Evolutionary conservation across 1,284 basidiomycete genomes (phyloP), one percentile per base, ranked within the genome.

Genomic region (Austroboletus niveus): DNA sequence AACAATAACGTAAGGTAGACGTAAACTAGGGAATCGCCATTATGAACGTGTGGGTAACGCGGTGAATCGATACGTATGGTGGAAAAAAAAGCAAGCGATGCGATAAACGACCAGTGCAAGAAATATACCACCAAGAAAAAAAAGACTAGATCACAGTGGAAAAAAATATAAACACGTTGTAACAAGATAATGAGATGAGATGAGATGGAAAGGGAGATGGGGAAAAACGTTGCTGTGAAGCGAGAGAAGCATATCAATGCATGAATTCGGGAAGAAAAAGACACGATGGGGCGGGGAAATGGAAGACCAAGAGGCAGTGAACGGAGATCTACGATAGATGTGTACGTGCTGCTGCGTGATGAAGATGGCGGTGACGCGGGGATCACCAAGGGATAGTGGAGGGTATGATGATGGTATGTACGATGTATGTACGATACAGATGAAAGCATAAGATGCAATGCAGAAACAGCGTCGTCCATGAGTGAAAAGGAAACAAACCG

Each of bases 301-400:
- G 49, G 47, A 57, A 49, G 45, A 30, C 12, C 8, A 54, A 52
- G 47, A 51, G 47, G 43, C 35, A 17, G 27, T 34, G 40, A 24
- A 38, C 48, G 53, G 45, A 65, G 57, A 62, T 66, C 63, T 64
- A 62, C 48, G 34, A 35, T 46, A 57, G 24, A 58, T 60, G 48
- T 39, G 29, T 53, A 58, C 52, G 49, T 61, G 59, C 50, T 40
- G 47, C 30, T 50, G 46, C 15, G 43, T 49, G 56, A 42, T 40
- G 47, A 29, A 32, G 35, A 11, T 11, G 14, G 7, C 12, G 15
- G 20, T 44, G 44, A 45, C 60, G 49, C 7, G 30, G 38, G 31
- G 42, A 58, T 56, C 51, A 50, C 49, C 36, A 31, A 14, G 40
- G 15, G 20, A 24, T 24, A 24, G 22, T 24, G 24, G 38, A 24